Percentiles rank a stretch among this genome's conserved stretches.
These are phyloP conservation scores for Tetradesmus obliquus DNA, from an alignment of 139 green algal genomes.

Conservation along the genomic window DNA sequence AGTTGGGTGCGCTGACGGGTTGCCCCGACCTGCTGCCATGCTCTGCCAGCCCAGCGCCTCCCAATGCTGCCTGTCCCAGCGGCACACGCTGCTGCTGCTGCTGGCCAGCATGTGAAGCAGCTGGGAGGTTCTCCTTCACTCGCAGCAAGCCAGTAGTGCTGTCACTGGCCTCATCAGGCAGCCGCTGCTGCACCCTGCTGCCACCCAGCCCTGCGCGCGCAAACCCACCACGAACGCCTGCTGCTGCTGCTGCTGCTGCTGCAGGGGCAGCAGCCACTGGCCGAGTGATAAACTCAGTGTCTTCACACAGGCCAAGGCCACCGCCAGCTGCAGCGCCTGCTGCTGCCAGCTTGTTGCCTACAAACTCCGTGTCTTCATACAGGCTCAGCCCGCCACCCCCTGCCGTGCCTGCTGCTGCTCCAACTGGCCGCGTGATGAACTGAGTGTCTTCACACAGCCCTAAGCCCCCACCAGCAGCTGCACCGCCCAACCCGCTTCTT, in stretches of 20 bases:
- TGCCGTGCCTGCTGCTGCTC: not conserved
- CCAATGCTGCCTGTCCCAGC: not conserved
- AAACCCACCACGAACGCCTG: not conserved
- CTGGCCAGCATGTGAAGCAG: not conserved
- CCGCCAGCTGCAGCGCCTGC: not conserved
- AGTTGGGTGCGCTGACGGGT: not conserved
- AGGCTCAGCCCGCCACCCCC: not conserved
- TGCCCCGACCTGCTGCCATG: not conserved
- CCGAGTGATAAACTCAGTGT: constrained; percentile 10
- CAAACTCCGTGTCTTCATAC: not conserved
- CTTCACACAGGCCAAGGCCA: constrained; percentile 6
- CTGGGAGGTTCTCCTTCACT: constrained; percentile 38
- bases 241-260: not conserved
- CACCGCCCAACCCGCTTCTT: not conserved
- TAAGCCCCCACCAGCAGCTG: not conserved
- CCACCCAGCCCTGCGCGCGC: not conserved
- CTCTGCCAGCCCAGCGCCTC: not conserved
- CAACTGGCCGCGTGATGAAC: constrained; percentile 36
- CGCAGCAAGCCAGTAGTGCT: constrained; percentile 36
- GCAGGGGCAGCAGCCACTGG: not conserved
- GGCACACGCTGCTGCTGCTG: not conserved
- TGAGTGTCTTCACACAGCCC: constrained; percentile 61
- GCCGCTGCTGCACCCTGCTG: constrained; percentile 28
- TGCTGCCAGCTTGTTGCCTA: not conserved
- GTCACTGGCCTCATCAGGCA: constrained; percentile 22